Evolutionary conservation across 2,329 filamentous ascomycete species (phyloP), one percentile per base, ranked within the genome.

Genomic region (Pseudonectria buxi): DNA sequence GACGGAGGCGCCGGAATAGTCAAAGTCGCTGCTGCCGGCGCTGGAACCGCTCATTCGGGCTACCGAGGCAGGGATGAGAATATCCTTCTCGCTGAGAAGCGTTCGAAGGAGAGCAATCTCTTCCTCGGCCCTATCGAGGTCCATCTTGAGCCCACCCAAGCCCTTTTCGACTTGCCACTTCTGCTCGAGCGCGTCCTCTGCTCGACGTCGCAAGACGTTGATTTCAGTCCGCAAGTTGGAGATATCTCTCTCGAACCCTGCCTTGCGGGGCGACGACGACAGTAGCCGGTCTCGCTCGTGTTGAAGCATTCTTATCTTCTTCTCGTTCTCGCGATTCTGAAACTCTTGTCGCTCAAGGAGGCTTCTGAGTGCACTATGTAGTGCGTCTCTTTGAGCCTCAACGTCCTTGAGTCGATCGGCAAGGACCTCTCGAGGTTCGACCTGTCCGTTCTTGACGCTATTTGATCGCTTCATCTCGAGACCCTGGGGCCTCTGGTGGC

Each of bases 81-180:
- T 87, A 53, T 95, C 88, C 48, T 89, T 84, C 58, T 94, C 86
- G 41, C 81, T 69, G 14, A 96, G 72, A 16, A 96, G 69, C 24
- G 69, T 75, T 28, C 86, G 80, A 27, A 98, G 72, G n/a, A 85
- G 85, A 27, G 77, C 70, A 22, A 94, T 94, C 64, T 98, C 92
- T 57, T 92, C 85, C 60, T 95, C 87, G 16, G 92, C 89, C 43
- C 89, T 85, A 61, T 96, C 92, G 28, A 98, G 76, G 55, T 96
- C 90, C 84, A 95, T 95, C 66, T 95, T 94, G 37, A 96, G 67
- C 36, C 89, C 87, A 34, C 78, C 75, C 2, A 96, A 68, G 13
- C 87, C 87, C 63, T 94, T 94, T 63, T 95, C 90, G 43, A 89
- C 90, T 56, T 94, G 84, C 82, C 86, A 96, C 62, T 96, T 96